A percentile compares a stretch with the other conserved stretches of the same genome.
Conservation (phyloP, 495 filamentous ascomycete species). For the Lindgomyces ingoldianus region DNA sequence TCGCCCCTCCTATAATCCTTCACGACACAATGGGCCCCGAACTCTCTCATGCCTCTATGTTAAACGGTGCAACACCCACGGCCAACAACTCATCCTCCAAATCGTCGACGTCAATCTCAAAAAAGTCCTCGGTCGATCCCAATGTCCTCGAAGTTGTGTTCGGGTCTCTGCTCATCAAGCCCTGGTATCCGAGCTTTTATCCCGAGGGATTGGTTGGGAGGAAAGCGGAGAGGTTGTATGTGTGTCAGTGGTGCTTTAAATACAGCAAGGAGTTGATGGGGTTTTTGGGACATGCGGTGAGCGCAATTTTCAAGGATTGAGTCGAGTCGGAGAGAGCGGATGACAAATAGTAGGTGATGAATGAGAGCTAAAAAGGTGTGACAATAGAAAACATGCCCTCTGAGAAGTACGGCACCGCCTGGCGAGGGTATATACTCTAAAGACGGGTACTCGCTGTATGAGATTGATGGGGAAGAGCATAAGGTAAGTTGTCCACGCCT, state of each 20-base stretch:
- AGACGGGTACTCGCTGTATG: slow-evolving; percentile 71
- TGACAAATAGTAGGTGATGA: too few species aligned
- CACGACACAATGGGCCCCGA: not conserved
- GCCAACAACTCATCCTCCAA: not conserved
- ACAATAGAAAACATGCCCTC: slow-evolving; percentile 46
- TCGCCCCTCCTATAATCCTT: not conserved
- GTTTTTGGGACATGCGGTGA: slow-evolving; percentile 54
- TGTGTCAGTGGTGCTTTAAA: slow-evolving; percentile 92
- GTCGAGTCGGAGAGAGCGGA: slow-evolving; percentile 30
- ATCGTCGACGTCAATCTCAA: not conserved
- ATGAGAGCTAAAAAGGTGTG: too few species aligned
- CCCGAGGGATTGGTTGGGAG: slow-evolving; percentile 47
- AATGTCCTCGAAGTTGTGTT: slow-evolving; percentile 51
- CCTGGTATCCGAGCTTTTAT: slow-evolving; percentile 53
- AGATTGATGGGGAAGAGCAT: slow-evolving; percentile 85
- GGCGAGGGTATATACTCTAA: slow-evolving; percentile 57
- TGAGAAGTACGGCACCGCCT: slow-evolving; percentile 44
- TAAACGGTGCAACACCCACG: not conserved
- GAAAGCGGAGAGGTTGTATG: slow-evolving; percentile 64
- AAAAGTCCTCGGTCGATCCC: slow-evolving; percentile 31
- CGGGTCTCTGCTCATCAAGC: slow-evolving; percentile 48
- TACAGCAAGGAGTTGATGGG: slow-evolving; percentile 74
- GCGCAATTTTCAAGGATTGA: slow-evolving; percentile 7
- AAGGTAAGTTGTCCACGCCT: slow-evolving; percentile 52
- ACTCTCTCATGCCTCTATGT: not conserved